Evolutionary conservation across 495 filamentous ascomycete species (phyloP), one percentile per base, ranked within the genome.

Genomic region (Neurospora terricola): DNA sequence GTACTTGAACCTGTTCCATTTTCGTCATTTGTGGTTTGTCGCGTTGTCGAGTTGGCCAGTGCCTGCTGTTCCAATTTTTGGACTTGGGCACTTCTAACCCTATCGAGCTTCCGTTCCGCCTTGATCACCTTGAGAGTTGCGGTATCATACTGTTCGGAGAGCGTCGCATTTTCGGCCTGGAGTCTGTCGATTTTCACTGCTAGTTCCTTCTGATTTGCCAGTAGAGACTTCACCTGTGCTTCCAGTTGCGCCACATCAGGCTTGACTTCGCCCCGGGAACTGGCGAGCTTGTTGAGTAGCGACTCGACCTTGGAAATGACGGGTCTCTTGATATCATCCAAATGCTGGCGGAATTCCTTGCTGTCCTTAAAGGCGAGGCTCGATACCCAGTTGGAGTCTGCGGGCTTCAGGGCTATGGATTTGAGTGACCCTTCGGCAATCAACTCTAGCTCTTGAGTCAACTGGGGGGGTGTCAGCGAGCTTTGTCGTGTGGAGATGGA

Each of bases 41-140:
- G 87, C 23, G 84, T 86, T 1, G 86, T 83, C 30, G 84, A 79
- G 42, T 87, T 87, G 70, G 91, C 84, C 73, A 95, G 89, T 23
- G 93, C 93, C 81, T 97, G 93, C 75, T 91, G 92, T 79, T 98
- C 96, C 72, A 98, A 83, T 78, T 97, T 98, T 71, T 92, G 91
- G n/a, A 97, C 93, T 66, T 94, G 92, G 69, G 91, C 82, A 77
- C 95, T 98, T 79, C 91, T 92, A 8, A 90, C 89, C 40, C 96
- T 90, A 80, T 99, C 96, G 18, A 98, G 86, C 80, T 92, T 93
- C 83, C 95, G 95, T 78, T 98, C 96, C 4, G 96, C 96, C 73
- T 94, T 91, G 88, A 98, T 92, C 76, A 96, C 97, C 71, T 96
- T 90, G 43, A 95, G 83, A 4, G 93, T 95, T 5, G 96, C 95